Evolutionary conservation across 2,329 filamentous ascomycete species (phyloP).

Genomic region (Lanzia echinophila): DNA sequence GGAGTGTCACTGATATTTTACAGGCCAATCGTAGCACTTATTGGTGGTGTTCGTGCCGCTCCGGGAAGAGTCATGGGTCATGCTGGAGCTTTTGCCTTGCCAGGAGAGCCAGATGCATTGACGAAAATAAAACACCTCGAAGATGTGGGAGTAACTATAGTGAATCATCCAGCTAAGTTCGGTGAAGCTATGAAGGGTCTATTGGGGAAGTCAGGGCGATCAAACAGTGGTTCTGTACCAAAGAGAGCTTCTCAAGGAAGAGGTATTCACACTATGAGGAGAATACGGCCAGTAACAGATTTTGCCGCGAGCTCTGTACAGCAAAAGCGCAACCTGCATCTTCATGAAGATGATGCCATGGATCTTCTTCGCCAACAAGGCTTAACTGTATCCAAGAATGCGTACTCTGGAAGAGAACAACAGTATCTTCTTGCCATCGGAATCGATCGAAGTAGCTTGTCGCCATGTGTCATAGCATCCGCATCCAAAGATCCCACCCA

Average conservation of each 20-base stretch:
- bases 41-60: conserved; percentile 60
- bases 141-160: conserved; percentile 59
- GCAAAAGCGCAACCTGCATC: conserved; percentile 47
- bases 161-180: conserved; percentile 71
- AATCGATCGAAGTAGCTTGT: conserved; percentile 55
- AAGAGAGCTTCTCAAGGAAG: conserved; percentile 41
- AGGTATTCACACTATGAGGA: conserved; percentile 42
- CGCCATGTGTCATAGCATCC: conserved; percentile 58
- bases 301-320: conserved; percentile 3
- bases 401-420: conserved; percentile 28
- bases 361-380: conserved; percentile 47
- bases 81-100: conserved; percentile 64
- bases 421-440: conserved; percentile 54
- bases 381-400: conserved; percentile 35
- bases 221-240: conserved; percentile 31
- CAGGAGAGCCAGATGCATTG: conserved; percentile 56
- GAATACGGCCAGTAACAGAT: conserved; percentile 15
- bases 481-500: conserved; percentile 36
- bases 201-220: conserved; percentile 38
- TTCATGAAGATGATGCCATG: conserved; percentile 47
- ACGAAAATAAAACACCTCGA: conserved; percentile 63
- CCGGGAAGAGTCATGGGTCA: conserved; percentile 69
- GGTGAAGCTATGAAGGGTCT: conserved; percentile 60
- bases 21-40: conserved; percentile 65
- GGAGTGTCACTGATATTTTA: background rate